phyloP scores from a whole-genome alignment of 2,329 filamentous ascomycete genomes.

The Cladophialophora chaetospira region DNA sequence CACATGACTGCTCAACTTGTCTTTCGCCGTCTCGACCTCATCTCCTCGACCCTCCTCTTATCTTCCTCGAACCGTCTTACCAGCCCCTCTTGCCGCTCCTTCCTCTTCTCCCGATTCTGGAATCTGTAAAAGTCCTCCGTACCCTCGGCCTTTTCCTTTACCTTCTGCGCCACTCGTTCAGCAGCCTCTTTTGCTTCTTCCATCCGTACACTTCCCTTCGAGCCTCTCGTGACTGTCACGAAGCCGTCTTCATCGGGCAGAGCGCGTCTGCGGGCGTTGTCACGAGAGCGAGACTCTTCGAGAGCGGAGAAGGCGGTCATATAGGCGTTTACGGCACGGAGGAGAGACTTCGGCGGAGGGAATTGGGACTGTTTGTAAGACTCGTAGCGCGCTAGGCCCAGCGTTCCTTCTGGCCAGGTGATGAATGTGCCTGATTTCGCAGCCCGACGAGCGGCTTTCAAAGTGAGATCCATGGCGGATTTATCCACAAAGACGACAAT shows the following conservation, averaged over 20 bases:
- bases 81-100: conserved; percentile 70
- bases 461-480: conserved; percentile 71
- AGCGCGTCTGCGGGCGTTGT: conserved; percentile 66
- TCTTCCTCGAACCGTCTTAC: conserved; percentile 76
- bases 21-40: conserved; percentile 68
- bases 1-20: too few species aligned
- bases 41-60: conserved; percentile 67
- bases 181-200: conserved; percentile 66
- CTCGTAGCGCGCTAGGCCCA: conserved; percentile 58
- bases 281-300: conserved; percentile 65
- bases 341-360: conserved; percentile 67
- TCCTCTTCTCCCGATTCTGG: conserved; percentile 77
- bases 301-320: conserved; percentile 74
- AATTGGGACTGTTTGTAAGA: conserved; percentile 72
- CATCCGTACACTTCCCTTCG: conserved; percentile 69
- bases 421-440: conserved; percentile 59
- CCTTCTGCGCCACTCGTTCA: conserved; percentile 60
- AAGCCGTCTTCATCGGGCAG: conserved; percentile 95
- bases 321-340: conserved; percentile 77
- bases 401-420: conserved; percentile 67
- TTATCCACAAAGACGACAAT: conserved; percentile 82
- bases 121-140: conserved; percentile 79
- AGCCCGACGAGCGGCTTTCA: conserved; percentile 72
- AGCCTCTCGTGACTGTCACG: conserved; percentile 82
- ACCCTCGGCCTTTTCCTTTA: conserved; percentile 67